Percentiles rank a stretch among this genome's conserved stretches.
Evolutionary conservation across 176 grass and related monocot species (phyloP).

Genomic region (Triticum dicoccoides): DNA sequence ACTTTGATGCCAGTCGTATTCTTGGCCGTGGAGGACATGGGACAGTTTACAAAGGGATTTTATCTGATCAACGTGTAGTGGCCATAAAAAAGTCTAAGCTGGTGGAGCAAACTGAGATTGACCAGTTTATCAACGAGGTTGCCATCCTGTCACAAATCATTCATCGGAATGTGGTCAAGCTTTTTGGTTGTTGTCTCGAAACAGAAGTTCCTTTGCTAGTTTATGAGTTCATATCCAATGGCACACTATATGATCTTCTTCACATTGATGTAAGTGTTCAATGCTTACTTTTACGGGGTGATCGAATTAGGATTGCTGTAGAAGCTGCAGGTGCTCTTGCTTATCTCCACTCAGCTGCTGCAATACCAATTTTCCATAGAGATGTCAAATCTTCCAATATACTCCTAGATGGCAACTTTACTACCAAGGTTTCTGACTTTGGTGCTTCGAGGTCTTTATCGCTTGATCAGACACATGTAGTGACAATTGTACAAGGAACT

Average conservation of each 20-base stretch:
- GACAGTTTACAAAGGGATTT: conserved; percentile 46
- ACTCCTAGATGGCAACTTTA: conserved; percentile 32
- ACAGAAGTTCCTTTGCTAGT: conserved; percentile 43
- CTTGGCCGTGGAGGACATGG: conserved; percentile 49
- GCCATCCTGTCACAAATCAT: conserved; percentile 47
- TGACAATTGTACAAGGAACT: conserved; percentile 54
- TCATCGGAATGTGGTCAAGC: conserved; percentile 50
- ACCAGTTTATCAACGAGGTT: conserved; percentile 62
- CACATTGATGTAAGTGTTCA: neutral
- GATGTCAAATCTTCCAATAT: conserved; percentile 58
- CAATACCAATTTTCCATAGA: conserved; percentile 54
- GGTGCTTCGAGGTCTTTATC: conserved; percentile 54
- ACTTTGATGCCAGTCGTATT: conserved; percentile 34
- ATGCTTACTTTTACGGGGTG: conserved; percentile 32
- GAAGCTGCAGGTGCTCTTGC: conserved; percentile 38
- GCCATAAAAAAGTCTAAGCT: conserved; percentile 54
- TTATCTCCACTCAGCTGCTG: conserved; percentile 47
- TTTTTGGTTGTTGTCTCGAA: conserved; percentile 57
- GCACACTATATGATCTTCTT: conserved; percentile 32
- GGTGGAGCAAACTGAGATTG: conserved; percentile 29
- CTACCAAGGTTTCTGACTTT: conserved; percentile 44
- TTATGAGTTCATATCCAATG: conserved; percentile 66
- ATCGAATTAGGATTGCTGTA: conserved; percentile 33
- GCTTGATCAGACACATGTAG: conserved; percentile 45
- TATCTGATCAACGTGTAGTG: conserved; percentile 29